These are phyloP conservation scores for Sanghuangporus baumii DNA, from an alignment of 1,284 basidiomycete genomes.

Conservation along the genomic window DNA sequence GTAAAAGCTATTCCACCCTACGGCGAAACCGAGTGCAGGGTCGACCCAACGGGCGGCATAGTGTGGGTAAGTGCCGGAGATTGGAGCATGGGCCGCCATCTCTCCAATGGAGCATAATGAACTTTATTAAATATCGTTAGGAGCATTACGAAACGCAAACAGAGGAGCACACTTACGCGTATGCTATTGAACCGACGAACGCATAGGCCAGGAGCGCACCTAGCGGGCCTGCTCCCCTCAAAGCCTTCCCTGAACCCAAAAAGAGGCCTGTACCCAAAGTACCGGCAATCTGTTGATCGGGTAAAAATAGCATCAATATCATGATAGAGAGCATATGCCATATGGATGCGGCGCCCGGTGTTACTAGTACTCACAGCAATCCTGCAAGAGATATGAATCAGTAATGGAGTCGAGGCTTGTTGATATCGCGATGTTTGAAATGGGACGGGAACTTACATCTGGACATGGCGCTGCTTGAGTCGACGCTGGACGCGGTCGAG, in stretches of 20 bases:
- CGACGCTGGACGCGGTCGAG: slow-evolving; percentile 56
- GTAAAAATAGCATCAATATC: not conserved
- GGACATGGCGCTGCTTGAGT: slow-evolving; percentile 65
- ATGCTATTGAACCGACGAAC: slow-evolving; percentile 56
- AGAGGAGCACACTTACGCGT: slow-evolving; percentile 37
- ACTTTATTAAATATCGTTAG: slow-evolving; percentile 24
- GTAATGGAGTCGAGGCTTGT: slow-evolving; percentile 2
- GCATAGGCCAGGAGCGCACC: slow-evolving; percentile 59
- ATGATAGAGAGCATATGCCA: not conserved
- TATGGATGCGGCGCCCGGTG: not conserved
- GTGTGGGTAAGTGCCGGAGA: slow-evolving; percentile 71
- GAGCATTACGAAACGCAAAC: not conserved
- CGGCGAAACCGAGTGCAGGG: slow-evolving; percentile 40
- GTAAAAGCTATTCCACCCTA: slow-evolving; percentile 17
- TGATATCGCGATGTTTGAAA: not conserved
- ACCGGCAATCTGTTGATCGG: slow-evolving; percentile 50
- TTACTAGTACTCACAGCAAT: slow-evolving; percentile 44
- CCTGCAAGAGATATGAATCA: slow-evolving; percentile 30
- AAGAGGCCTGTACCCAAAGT: slow-evolving; percentile 78
- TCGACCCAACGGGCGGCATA: slow-evolving; percentile 71
- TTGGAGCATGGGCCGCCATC: slow-evolving; percentile 66
- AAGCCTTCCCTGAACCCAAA: slow-evolving; percentile 69
- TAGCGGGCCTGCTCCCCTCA: slow-evolving; percentile 49
- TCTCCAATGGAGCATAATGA: slow-evolving; percentile 61
- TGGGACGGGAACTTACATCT: slow-evolving; percentile 43